phyloP scores from a whole-genome alignment of 2,329 filamentous ascomycete species.

The Colletotrichum tropicicola region DNA sequence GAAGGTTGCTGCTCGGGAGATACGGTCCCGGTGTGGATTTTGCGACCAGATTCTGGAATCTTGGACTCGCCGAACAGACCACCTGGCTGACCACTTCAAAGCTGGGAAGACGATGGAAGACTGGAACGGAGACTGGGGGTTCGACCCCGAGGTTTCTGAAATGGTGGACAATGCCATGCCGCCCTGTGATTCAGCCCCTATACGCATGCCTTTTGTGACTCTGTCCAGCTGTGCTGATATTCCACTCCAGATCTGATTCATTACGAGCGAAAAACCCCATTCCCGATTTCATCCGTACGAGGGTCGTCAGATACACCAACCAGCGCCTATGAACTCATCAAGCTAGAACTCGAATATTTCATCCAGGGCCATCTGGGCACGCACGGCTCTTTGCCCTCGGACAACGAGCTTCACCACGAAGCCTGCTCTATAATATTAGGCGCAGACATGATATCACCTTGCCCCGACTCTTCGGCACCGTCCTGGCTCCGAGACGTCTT shows the following conservation, averaged over 20 bases:
- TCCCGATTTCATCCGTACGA: constrained; percentile 6
- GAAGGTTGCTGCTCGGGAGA: constrained; percentile 43
- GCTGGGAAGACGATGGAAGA: constrained; percentile 50
- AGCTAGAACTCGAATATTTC: constrained; percentile 44
- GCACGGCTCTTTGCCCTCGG: constrained; percentile 29
- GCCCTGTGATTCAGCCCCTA: constrained; percentile 40
- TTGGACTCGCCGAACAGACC: constrained; percentile 47
- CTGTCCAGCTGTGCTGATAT: not conserved
- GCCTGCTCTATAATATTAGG: constrained; percentile 40
- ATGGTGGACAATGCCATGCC: constrained; percentile 52
- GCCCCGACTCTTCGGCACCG: not conserved
- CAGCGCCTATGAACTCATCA: constrained; percentile 46
- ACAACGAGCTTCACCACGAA: constrained; percentile 34
- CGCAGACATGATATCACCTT: constrained; percentile 33
- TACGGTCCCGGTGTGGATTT: constrained; percentile 52
- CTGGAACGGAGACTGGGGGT: constrained; percentile 54
- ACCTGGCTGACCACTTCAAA: constrained; percentile 53
- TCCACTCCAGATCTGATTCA: constrained; percentile 20
- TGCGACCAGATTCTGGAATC: constrained; percentile 45
- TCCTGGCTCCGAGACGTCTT: constrained; percentile 40
- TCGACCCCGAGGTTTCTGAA: constrained; percentile 43
- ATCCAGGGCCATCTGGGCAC: constrained; percentile 35
- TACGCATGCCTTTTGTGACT: not conserved
- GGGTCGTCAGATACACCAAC: constrained; percentile 31
- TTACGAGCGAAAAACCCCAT: not conserved